These are phyloP conservation scores for Pythium pyrilobum DNA, from an alignment of 352 stramenopile genomes.

Conservation along the genomic window DNA sequence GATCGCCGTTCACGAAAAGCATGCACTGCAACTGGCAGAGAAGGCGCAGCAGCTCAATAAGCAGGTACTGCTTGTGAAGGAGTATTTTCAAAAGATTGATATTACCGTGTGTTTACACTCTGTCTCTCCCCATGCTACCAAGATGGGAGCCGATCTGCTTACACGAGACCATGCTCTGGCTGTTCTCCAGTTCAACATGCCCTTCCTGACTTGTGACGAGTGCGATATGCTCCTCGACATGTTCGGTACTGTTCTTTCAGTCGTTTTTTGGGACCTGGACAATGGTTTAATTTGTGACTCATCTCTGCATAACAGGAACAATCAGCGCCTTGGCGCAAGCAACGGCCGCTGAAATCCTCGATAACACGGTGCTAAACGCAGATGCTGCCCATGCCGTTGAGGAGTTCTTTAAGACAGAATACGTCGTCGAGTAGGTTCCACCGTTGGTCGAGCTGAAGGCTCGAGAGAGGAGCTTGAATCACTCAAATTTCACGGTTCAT, in stretches of 20 bases:
- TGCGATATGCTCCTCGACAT: slow-evolving; percentile 78
- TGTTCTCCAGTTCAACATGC: slow-evolving; percentile 44
- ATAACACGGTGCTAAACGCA: slow-evolving; percentile 57
- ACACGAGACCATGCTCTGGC: slow-evolving; percentile 39
- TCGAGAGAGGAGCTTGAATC: too few relatives aligned
- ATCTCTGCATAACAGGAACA: slow-evolving; percentile 24
- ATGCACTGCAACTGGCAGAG: slow-evolving; percentile 36
- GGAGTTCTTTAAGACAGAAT: slow-evolving; percentile 69
- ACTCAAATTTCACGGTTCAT: too few relatives aligned
- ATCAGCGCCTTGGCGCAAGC: slow-evolving; percentile 45
- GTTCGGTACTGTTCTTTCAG: slow-evolving; percentile 34
- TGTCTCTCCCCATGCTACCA: too few relatives aligned
- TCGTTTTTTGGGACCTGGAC: background rate
- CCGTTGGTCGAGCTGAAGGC: too few relatives aligned
- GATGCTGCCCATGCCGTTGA: slow-evolving; percentile 53
- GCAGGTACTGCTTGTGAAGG: slow-evolving; percentile 34
- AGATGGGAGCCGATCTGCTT: slow-evolving; percentile 51
- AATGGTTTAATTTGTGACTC: background rate
- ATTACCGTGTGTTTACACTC: background rate
- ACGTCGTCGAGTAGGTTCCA: slow-evolving; percentile 41
- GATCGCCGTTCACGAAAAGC: slow-evolving; percentile 54
- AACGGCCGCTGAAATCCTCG: slow-evolving; percentile 44
- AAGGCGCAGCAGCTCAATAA: slow-evolving; percentile 36
- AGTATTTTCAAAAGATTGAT: too few relatives aligned
- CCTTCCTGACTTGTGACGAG: slow-evolving; percentile 51